Base-by-base conservation (phyloP, 495 filamentous ascomycete species). In the Lasiosphaeriaceae sp. region DNA sequence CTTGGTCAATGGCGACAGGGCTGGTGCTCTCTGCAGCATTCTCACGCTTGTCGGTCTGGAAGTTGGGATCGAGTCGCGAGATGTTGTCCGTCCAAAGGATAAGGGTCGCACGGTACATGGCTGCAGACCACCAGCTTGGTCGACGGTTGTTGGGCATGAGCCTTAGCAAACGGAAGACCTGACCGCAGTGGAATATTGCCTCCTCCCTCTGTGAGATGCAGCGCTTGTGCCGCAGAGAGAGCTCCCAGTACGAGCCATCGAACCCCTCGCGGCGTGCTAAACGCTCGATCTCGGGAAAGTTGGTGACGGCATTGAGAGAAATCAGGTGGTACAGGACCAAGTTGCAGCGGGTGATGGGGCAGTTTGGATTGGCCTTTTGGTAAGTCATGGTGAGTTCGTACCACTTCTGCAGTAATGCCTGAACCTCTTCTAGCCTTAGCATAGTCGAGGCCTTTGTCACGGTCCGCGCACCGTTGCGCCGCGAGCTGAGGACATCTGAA, bases 321-420 rank as follows among this genome's bases (percentile, higher is more conserved):
- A 86, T 80, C 26, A 88, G 74, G 58, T 88, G 84, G 66, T 80
- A 86, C 59, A 88, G 77, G 11, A 82, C 76, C n/a, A 86, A 64
- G 63, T 80, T 86, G 51, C 79, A 80, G 50, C 66, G 71, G 21
- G 67, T 80, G 24, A 74, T 61, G 9, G 72, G 64, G 50, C 74
- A 77, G 14, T 48, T 52, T 1, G 74, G 66, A 53, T 77, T 58
- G 7, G 61, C 43, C 49, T 72, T 69, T 56, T 52, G 59, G 59
- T 75, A 64, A 11, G 12, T 53, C 19, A 68, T 66, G 20, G 78
- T 77, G 16, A 85, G 68, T 41, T 79, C 72, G 65, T 80, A 81
- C 84, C 84, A 87, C 47, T 75, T 78, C 52, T 78, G 72, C 0
- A 87, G 70, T 14, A 86, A 69, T 0, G 64, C 62, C 56, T 85